A percentile compares a stretch with the other conserved stretches of the same genome.
phyloP scores from a whole-genome alignment of 768 basidiomycete species.

The Psilocybe azurescens region DNA sequence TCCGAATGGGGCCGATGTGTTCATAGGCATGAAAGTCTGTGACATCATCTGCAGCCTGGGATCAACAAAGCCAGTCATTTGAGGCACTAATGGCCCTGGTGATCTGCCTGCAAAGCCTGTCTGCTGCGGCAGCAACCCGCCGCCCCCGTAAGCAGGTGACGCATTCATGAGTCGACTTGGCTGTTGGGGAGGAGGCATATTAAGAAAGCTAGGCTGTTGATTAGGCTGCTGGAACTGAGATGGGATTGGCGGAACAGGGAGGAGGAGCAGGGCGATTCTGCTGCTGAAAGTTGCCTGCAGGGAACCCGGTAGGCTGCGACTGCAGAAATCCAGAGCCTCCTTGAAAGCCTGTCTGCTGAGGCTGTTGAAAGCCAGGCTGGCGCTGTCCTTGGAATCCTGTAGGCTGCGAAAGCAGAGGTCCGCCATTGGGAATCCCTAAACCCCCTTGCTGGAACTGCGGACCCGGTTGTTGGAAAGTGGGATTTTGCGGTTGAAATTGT shows the following conservation, averaged over 20 bases:
- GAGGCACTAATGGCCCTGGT: slow-evolving; percentile 61
- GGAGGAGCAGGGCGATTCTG: slow-evolving; percentile 53
- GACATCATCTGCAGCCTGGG: slow-evolving; percentile 89
- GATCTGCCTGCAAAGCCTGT: slow-evolving; percentile 61
- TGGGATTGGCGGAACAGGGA: slow-evolving; percentile 71
- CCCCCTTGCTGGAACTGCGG: slow-evolving; percentile 43
- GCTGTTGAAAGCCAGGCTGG: slow-evolving; percentile 54
- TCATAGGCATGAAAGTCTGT: slow-evolving; percentile 89
- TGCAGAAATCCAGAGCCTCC: slow-evolving; percentile 49
- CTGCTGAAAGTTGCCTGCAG: slow-evolving; percentile 44
- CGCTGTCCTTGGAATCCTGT: slow-evolving; percentile 59
- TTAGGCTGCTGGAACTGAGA: slow-evolving; percentile 62
- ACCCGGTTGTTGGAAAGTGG: slow-evolving; percentile 43
- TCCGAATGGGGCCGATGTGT: slow-evolving; percentile 61
- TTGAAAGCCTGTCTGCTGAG: slow-evolving; percentile 64
- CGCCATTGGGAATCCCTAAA: slow-evolving; percentile 39
- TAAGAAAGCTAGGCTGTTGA: slow-evolving; percentile 45
- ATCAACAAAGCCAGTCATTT: slow-evolving; percentile 82
- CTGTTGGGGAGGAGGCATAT: slow-evolving; percentile 43
- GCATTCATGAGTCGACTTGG: slow-evolving; percentile 58
- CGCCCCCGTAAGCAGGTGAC: slow-evolving; percentile 55
- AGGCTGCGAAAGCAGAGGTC: slow-evolving; percentile 61
- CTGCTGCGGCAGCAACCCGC: slow-evolving; percentile 53
- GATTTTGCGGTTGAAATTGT: slow-evolving; percentile 50
- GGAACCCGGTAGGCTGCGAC: slow-evolving; percentile 59